Percentiles rank a stretch among this genome's conserved stretches.
phyloP scores from a whole-genome alignment of 345 rosid species.

The Cochlearia excelsa region DNA sequence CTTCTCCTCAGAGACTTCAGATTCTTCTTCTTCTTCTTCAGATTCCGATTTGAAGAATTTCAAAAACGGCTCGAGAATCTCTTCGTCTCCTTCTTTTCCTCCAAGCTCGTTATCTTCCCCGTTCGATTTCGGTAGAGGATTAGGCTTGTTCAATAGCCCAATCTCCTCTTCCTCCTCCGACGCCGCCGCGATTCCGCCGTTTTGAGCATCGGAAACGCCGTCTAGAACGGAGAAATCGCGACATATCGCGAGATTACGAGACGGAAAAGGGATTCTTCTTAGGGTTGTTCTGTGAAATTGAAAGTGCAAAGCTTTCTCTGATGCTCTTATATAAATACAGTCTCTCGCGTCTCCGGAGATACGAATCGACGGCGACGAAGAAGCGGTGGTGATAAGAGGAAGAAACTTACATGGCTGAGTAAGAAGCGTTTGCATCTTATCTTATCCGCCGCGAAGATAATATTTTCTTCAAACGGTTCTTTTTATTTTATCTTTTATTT shows the following conservation, averaged over 20 bases:
- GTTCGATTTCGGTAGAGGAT: conserved; percentile 35
- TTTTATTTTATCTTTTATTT: conserved; percentile 21
- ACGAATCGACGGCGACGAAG: conserved; percentile 26
- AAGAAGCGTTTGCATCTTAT: conserved; percentile 46
- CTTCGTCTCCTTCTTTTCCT: conserved; percentile 45
- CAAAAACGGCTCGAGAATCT: conserved; percentile 69
- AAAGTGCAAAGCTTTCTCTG: conserved; percentile 23
- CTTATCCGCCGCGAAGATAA: conserved; percentile 39
- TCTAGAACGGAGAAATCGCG: conserved; percentile 32
- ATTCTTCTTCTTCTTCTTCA: conserved; percentile 25
- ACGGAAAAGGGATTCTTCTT: conserved; percentile 14
- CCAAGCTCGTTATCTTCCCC: conserved; percentile 35
- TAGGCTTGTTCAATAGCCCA: conserved; percentile 66
- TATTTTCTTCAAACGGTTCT: conserved; percentile 23
- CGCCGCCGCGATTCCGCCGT: conserved; percentile 29
- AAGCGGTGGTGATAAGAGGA: conserved; percentile 33
- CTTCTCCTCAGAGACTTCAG: conserved; percentile 29
- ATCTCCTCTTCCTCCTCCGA: conserved; percentile 49
- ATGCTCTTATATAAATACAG: conserved; percentile 2
- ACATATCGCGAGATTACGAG: conserved; percentile 14
- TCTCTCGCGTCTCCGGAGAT: conserved; percentile 13
- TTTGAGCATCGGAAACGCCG: conserved; percentile 36
- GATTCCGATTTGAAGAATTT: conserved; percentile 66
- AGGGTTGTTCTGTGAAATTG: conserved; percentile 25
- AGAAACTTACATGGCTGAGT: conserved; percentile 49